phyloP scores from a whole-genome alignment of 2,329 filamentous ascomycete species.

The Capronia epimyces region DNA sequence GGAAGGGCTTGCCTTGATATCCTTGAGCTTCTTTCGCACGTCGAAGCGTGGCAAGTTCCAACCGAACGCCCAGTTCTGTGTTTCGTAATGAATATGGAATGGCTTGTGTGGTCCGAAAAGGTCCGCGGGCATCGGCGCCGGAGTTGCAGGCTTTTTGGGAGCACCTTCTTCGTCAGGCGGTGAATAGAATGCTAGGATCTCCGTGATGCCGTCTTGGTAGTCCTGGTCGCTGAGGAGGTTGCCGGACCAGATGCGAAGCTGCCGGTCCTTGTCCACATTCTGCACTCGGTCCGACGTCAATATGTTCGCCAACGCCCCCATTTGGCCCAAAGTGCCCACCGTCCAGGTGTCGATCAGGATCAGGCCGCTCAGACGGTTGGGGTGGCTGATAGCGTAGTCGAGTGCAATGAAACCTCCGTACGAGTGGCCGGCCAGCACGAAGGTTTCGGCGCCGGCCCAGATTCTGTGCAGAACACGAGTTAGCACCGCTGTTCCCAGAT shows the following conservation, averaged over 20 bases:
- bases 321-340: constrained; percentile 8
- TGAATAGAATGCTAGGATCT: constrained; percentile 9
- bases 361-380: constrained; percentile 3
- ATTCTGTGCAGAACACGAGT: neutral
- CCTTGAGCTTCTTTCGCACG: constrained; percentile 8
- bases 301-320: constrained; percentile 10
- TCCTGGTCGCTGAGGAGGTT: constrained; percentile 10
- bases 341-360: constrained; percentile 13
- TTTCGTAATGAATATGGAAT: constrained; percentile 4
- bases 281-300: constrained; percentile 10
- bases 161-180: constrained; percentile 1
- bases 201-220: constrained; percentile 3
- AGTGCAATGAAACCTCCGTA: constrained; percentile 19
- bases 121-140: neutral
- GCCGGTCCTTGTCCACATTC: constrained; percentile 13
- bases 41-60: constrained; percentile 14
- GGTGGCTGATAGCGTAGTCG: constrained; percentile 13
- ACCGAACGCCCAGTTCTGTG: constrained; percentile 16
- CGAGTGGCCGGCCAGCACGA: constrained; percentile 13
- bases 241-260: constrained; percentile 17
- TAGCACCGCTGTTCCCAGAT: neutral
- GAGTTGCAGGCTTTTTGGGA: neutral
- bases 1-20: constrained; percentile 8
- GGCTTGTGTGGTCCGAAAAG: constrained; percentile 1
- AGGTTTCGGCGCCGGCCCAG: constrained; percentile 11